Conservation (phyloP, 768 basidiomycete genomes). For the Tricholoma bakamatsutake region DNA sequence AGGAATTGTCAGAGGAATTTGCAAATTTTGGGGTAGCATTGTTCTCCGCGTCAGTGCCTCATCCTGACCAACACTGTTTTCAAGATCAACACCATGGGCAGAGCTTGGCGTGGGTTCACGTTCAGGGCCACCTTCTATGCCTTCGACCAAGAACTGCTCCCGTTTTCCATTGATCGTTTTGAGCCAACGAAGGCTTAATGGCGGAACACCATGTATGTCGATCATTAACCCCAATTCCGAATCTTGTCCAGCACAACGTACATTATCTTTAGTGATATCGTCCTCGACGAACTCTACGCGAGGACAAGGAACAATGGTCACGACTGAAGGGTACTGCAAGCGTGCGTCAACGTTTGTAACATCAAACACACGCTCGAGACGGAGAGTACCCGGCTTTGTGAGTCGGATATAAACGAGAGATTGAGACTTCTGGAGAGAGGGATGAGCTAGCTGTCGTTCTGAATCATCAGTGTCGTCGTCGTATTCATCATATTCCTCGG, state of each 20-base stretch:
- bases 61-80: neutral
- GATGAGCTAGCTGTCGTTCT: slow-evolving; percentile 22
- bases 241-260: slow-evolving; percentile 69
- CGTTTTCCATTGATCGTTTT: slow-evolving; percentile 58
- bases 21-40: slow-evolving; percentile 46
- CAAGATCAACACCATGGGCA: slow-evolving; percentile 7
- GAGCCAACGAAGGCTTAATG: slow-evolving; percentile 73
- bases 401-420: slow-evolving; percentile 67
- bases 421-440: slow-evolving; percentile 68
- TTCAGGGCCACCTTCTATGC: slow-evolving; percentile 60
- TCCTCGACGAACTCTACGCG: slow-evolving; percentile 58
- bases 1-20: slow-evolving; percentile 63
- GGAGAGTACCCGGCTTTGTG: slow-evolving; percentile 66
- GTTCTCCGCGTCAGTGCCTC: slow-evolving; percentile 9
- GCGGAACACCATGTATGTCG: slow-evolving; percentile 67
- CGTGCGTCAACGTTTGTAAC: slow-evolving; percentile 66
- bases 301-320: slow-evolving; percentile 80
- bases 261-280: slow-evolving; percentile 29
- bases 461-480: slow-evolving; percentile 62
- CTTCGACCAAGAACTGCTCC: slow-evolving; percentile 77
- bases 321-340: slow-evolving; percentile 54
- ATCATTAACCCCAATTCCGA: slow-evolving; percentile 52
- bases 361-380: slow-evolving; percentile 71
- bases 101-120: slow-evolving; percentile 12
- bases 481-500: slow-evolving; percentile 61